phyloP scores from a whole-genome alignment of 345 rosid species.

The Nasturtium officinale region DNA sequence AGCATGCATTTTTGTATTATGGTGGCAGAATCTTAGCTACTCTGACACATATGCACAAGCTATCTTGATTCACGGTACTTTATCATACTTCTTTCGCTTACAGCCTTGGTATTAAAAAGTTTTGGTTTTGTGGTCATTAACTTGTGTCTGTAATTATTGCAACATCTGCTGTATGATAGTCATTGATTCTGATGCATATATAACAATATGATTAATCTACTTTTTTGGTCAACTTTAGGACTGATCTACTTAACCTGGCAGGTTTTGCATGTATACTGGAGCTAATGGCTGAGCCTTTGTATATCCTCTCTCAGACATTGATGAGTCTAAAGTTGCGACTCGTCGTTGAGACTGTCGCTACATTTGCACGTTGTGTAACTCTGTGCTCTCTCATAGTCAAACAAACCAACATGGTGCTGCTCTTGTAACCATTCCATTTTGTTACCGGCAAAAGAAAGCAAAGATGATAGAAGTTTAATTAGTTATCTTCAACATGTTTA shows the following conservation, averaged over 20 bases:
- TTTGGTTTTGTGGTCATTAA: background rate
- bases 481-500: constrained; percentile 33
- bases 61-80: constrained; percentile 80
- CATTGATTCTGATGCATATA: background rate
- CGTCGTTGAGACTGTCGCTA: constrained; percentile 79
- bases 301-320: constrained; percentile 86
- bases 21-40: constrained; percentile 78
- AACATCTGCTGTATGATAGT: background rate
- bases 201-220: background rate
- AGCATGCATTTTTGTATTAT: constrained; percentile 59
- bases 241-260: constrained; percentile 41
- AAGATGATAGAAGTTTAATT: background rate
- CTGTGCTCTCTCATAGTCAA: constrained; percentile 71
- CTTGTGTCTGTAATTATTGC: background rate
- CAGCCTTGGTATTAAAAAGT: constrained; percentile 1
- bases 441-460: background rate
- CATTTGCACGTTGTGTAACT: constrained; percentile 72
- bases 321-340: constrained; percentile 71
- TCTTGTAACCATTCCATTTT: constrained; percentile 12
- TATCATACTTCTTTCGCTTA: constrained; percentile 10
- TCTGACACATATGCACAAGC: constrained; percentile 73
- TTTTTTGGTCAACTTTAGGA: background rate
- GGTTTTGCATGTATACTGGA: constrained; percentile 84
- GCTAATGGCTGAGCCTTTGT: constrained; percentile 88
- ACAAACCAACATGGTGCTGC: constrained; percentile 62